phyloP scores from a whole-genome alignment of 176 grass and related monocot species.

The Zea luxurians region DNA sequence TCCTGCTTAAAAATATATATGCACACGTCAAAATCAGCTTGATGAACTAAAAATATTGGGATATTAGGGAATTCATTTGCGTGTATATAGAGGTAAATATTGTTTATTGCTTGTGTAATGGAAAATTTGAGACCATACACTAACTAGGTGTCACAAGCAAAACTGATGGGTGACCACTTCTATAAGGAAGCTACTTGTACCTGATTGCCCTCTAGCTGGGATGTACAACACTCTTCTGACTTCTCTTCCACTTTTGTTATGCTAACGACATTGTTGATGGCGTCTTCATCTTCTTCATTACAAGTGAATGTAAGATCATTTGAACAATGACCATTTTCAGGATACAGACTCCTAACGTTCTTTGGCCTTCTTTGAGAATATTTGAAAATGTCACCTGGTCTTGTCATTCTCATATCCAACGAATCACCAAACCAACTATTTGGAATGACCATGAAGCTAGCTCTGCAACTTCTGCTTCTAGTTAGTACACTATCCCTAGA shows the following conservation, averaged over 20 bases:
- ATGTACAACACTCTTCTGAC: conserved; percentile 17
- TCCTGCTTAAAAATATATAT: conserved; percentile 22
- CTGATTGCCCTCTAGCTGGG: conserved; percentile 41
- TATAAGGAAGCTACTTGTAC: conserved; percentile 15
- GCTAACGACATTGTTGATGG: background rate
- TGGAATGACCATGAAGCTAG: conserved; percentile 70
- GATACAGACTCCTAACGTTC: conserved; percentile 39
- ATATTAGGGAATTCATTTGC: background rate
- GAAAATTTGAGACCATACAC: background rate
- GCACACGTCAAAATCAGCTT: background rate
- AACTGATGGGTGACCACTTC: background rate
- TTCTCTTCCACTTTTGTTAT: conserved; percentile 32
- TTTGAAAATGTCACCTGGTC: conserved; percentile 41
- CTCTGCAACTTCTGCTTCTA: conserved; percentile 81
- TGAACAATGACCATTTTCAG: conserved; percentile 27
- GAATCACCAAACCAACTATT: conserved; percentile 61
- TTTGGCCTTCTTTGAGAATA: conserved; percentile 48
- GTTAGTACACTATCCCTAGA: conserved; percentile 45
- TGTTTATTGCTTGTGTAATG: background rate
- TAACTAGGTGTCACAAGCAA: background rate
- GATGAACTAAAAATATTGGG: background rate
- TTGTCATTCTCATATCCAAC: conserved; percentile 38
- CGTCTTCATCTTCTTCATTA: conserved; percentile 37
- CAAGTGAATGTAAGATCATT: conserved; percentile 26
- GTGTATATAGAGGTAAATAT: background rate